Base-by-base conservation (phyloP, 2,329 filamentous ascomycete species). In the Chaetomiaceae sp. region DNA sequence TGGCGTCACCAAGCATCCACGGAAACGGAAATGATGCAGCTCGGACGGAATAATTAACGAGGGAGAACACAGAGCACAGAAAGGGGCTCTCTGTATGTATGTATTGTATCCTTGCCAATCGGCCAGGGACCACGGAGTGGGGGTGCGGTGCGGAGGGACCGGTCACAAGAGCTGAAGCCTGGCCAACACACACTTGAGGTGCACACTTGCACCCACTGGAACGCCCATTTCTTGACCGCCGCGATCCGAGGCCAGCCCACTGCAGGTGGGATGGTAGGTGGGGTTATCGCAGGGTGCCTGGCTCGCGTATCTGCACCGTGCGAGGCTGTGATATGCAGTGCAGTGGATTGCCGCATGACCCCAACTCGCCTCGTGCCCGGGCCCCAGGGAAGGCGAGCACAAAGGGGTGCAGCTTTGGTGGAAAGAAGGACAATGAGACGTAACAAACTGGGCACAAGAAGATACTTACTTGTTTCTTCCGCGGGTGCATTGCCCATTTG, bases 81-180 rank as follows among this genome's bases (percentile, higher is more conserved):
- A n/a, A n/a, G n/a, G n/a, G n/a, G n/a, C n/a, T n/a, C n/a, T n/a
- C 22, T 9, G 22, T 24, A 5, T 24, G 22, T 24, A 9, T 24
- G 22, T 5, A 50, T 53, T 55, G 50, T 53, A 54, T 42, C 34
- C 24, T 36, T 24, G 32, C 32, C 39, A 14, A 41, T 19, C 26
- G 24, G 34, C 38, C 38, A 44, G 40, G 43, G 32, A 43, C 30
- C 26, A 30, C 26, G 29, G 44, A 41, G 35, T 42, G 46, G 39
- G 42, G 47, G 34, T n/a, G 29, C 33, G 33, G 36, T n/a, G 29
- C 33, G 33, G 36, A 38, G 41, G 45, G 35, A 35, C 24, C 45
- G 49, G 48, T 55, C 51, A 54, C 53, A 47, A 38, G 47, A 45
- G 40, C 47, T 45, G 42, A 32, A 27, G 47, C 47, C 38, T 47